These are phyloP conservation scores for Ganoderma lucidum DNA, from an alignment of 1,284 basidiomycete genomes.

Conservation along the genomic window DNA sequence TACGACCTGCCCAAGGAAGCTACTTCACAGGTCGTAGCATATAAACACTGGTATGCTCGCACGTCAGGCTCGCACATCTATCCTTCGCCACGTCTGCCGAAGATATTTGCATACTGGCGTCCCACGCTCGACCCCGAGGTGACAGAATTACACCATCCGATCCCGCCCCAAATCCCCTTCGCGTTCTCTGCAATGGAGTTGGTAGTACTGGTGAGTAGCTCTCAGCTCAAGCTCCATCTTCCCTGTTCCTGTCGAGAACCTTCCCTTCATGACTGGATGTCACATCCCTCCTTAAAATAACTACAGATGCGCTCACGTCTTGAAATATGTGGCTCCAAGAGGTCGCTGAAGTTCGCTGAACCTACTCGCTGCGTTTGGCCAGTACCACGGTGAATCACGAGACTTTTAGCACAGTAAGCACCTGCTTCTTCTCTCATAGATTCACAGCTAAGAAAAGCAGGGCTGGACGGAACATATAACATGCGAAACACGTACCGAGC, in stretches of 20 bases:
- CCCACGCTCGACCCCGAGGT: constrained; percentile 4
- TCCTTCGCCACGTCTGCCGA: neutral
- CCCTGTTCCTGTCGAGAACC: neutral
- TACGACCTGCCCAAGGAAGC: neutral
- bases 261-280: neutral
- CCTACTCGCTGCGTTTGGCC: neutral
- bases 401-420: constrained; percentile 4
- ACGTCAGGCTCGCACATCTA: neutral
- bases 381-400: neutral
- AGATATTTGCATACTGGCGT: neutral
- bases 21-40: neutral
- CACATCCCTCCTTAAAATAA: neutral
- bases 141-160: neutral
- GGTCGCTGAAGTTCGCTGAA: neutral
- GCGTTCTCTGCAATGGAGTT: neutral
- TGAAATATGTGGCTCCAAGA: neutral
- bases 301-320: neutral
- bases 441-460: constrained; percentile 1
- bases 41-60: neutral
- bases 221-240: neutral
- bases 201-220: neutral
- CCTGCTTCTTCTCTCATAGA: neutral
- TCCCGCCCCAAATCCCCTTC: neutral
- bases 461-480: neutral
- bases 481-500: neutral